These are phyloP conservation scores for Omphalotus olearius DNA, from an alignment of 1,284 basidiomycete genomes.

Conservation along the genomic window DNA sequence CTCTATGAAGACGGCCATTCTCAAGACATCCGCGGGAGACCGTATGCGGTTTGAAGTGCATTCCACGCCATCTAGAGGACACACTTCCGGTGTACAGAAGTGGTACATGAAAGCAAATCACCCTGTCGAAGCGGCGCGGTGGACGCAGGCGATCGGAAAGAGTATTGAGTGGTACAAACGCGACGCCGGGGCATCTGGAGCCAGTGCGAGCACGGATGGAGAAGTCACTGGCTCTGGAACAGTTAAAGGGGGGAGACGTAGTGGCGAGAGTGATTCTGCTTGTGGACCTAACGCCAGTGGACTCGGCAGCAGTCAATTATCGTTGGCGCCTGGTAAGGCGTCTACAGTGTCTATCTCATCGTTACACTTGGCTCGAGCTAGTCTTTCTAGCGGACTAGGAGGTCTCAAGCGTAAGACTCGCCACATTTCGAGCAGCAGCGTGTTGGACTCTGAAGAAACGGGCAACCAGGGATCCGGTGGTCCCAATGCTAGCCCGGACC, in stretches of 20 bases:
- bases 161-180: slow-evolving; percentile 64
- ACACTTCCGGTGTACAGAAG: slow-evolving; percentile 51
- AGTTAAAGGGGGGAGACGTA: slow-evolving; percentile 18
- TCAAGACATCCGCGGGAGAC: slow-evolving; percentile 51
- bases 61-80: slow-evolving; percentile 49
- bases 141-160: slow-evolving; percentile 73
- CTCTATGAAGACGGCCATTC: slow-evolving; percentile 76
- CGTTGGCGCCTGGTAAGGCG: slow-evolving; percentile 1
- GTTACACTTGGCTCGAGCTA: slow-evolving; percentile 5
- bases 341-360: not conserved
- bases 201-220: slow-evolving; percentile 14
- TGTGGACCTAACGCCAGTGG: slow-evolving; percentile 17
- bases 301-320: slow-evolving; percentile 5
- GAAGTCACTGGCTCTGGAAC: slow-evolving; percentile 5
- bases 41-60: slow-evolving; percentile 83
- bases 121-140: slow-evolving; percentile 85
- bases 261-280: slow-evolving; percentile 28
- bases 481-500: not conserved
- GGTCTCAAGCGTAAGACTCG: not conserved
- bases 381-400: slow-evolving; percentile 1
- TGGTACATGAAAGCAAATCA: slow-evolving; percentile 93
- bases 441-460: not conserved
- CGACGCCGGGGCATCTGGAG: slow-evolving; percentile 6
- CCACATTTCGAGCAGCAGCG: not conserved
- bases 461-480: not conserved